Evolutionary conservation across 2,329 filamentous ascomycete species (phyloP).

Genomic region (Sporothrix globosa): DNA sequence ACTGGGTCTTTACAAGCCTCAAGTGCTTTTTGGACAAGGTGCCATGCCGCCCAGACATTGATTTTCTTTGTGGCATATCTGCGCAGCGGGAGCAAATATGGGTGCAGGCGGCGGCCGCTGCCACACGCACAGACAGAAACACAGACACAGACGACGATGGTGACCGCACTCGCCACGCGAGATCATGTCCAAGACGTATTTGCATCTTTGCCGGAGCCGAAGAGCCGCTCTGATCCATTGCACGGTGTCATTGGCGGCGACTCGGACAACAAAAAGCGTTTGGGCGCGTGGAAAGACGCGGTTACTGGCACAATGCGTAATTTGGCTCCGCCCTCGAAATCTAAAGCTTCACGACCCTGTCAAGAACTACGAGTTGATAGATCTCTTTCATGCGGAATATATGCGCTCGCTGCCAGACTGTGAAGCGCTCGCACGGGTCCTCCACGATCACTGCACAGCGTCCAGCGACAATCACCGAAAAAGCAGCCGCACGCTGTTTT

Average conservation of each 20-base stretch:
- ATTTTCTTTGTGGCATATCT: slow-evolving; percentile 1
- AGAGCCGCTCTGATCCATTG: neutral
- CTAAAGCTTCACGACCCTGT: slow-evolving; percentile 38
- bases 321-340: slow-evolving; percentile 48
- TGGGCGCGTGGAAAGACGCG: neutral
- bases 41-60: neutral
- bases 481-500: slow-evolving; percentile 42
- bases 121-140: slow-evolving; percentile 5
- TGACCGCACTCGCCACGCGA: neutral
- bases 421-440: neutral
- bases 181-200: neutral
- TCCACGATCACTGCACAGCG: neutral
- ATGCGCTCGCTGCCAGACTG: neutral
- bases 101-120: neutral
- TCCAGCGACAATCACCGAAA: neutral
- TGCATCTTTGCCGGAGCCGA: neutral
- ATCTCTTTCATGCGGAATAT: neutral
- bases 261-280: neutral
- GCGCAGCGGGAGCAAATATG: slow-evolving; percentile 3
- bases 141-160: neutral
- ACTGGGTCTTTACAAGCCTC: neutral
- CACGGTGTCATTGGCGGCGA: neutral
- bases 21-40: neutral
- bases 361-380: neutral
- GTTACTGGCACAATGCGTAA: slow-evolving; percentile 1